Evolutionary conservation across 768 basidiomycete genomes (phyloP), one percentile per base, ranked within the genome.

Genomic region (Suillus lakei): DNA sequence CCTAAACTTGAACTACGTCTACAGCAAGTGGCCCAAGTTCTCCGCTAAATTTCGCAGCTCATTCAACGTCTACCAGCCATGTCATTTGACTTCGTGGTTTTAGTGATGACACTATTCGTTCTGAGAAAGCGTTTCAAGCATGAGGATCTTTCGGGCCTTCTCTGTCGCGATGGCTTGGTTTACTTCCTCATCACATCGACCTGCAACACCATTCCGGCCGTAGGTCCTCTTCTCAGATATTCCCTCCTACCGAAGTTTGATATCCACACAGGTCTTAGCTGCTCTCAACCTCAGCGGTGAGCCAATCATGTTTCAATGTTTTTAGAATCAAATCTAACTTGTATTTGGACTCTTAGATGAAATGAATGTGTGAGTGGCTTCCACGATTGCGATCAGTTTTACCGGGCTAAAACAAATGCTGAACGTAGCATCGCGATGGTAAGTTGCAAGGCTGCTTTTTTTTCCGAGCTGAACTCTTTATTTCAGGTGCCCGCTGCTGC

Each of bases 161-260:
- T 92, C 60, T 90, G 91, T 77, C 82, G 84, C n/a, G 90, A 91
- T 69, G 91, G 91, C 23, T 78, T 92, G 53, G 85, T 90, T 7
- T 91, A 88, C 72, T 91, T 91, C 70, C 64, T 90, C 32, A 78
- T 89, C 46, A 85, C 89, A 1, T 91, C 89, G 67, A 80, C 85
- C 18, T 88, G 83, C 61, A 91, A 91, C 68, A 84, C 85, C 64
- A 80, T 90, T 60, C 90, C 90, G 41, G 91, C 91, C 26, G 88
- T 89, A 73, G 68, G 86, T 64, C 39, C n/a, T n/a, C 36, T 55
- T 61, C 32, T 60, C 67, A 60, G 59, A 65, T 38, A 67, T 39
- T 38, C n/a, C n/a, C 21, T 18, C 28, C 18, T 30, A 66, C 34
- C 21, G 36, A 23, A 32, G 30, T 38, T n/a, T 50, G 34, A 62